Conservation (phyloP, 1,284 basidiomycete genomes). For the Microbotryum intermedium region DNA sequence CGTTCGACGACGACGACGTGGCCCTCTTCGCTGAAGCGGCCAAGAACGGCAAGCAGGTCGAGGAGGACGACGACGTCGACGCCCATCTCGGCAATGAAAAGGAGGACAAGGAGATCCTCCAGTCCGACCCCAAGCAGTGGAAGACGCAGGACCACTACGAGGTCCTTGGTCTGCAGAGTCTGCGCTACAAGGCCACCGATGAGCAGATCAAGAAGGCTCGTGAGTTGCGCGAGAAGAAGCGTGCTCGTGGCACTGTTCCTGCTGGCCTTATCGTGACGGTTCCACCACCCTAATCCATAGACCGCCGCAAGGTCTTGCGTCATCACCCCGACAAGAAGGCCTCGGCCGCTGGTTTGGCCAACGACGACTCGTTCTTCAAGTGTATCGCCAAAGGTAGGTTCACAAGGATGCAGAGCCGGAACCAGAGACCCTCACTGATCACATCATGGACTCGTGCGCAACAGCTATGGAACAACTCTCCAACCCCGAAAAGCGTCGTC, state of each 20-base stretch:
- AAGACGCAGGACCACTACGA: slow-evolving; percentile 99
- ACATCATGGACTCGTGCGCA: neutral
- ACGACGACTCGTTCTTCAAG: slow-evolving; percentile 99
- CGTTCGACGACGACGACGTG: slow-evolving; percentile 71
- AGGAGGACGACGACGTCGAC: slow-evolving; percentile 61
- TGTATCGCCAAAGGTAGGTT: slow-evolving; percentile 76
- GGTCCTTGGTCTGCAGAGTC: slow-evolving; percentile 83
- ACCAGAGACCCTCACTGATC: too few relatives aligned
- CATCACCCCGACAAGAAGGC: slow-evolving; percentile 99
- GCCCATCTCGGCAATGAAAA: slow-evolving; percentile 86
- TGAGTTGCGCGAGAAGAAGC: slow-evolving; percentile 53
- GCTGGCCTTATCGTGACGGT: slow-evolving; percentile 14
- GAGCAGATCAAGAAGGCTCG: slow-evolving; percentile 96
- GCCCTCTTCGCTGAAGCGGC: slow-evolving; percentile 50
- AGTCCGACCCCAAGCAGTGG: slow-evolving; percentile 93
- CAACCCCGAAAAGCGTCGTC: slow-evolving; percentile 75
- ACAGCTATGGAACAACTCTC: slow-evolving; percentile 66
- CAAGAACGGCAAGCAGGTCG: slow-evolving; percentile 48
- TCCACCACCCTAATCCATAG: slow-evolving; percentile 41
- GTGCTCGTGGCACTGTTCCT: slow-evolving; percentile 6
- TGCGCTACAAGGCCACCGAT: slow-evolving; percentile 77
- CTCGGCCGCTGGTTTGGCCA: slow-evolving; percentile 57
- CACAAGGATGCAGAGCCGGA: too few relatives aligned
- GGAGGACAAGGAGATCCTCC: slow-evolving; percentile 63
- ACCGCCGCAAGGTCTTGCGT: slow-evolving; percentile 97